Conservation (phyloP, 208 protist species). For the Zelonia costaricensis region DNA sequence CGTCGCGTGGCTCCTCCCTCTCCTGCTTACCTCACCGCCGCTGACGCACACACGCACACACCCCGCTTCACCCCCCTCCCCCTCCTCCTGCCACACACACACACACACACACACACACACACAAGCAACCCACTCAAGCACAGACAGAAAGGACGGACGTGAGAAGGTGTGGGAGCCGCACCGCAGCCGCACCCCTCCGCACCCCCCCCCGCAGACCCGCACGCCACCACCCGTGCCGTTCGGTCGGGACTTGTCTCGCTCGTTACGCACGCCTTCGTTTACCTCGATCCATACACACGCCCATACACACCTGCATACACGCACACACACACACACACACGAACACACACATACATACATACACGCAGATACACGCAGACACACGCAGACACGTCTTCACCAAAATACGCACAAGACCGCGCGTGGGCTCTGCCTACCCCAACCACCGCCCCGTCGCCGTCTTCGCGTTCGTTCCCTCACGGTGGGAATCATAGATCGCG, state of each 20-base stretch:
- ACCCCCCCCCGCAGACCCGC: too few relatives aligned
- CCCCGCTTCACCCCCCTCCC: neutral
- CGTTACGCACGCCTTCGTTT: too few relatives aligned
- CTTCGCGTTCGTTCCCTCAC: too few relatives aligned
- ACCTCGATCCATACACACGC: too few relatives aligned
- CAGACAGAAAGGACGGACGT: neutral
- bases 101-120: neutral
- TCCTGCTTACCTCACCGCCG: neutral
- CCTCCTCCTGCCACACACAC: too few relatives aligned
- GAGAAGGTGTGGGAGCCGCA: too few relatives aligned
- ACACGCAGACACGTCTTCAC: constrained; percentile 2
- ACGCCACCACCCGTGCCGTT: too few relatives aligned
- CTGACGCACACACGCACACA: neutral
- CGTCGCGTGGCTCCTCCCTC: neutral
- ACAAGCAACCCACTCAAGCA: neutral
- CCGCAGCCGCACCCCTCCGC: too few relatives aligned
- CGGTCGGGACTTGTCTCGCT: too few relatives aligned
- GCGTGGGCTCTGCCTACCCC: too few relatives aligned
- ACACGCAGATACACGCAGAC: neutral
- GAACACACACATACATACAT: neutral
- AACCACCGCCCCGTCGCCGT: too few relatives aligned
- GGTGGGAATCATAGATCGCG: too few relatives aligned
- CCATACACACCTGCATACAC: neutral
- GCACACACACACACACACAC: neutral
- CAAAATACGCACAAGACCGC: neutral